Percentiles rank a stretch among this genome's conserved stretches.
phyloP scores from a whole-genome alignment of 2,329 filamentous ascomycete species.

The Fusarium pseudonygamai region DNA sequence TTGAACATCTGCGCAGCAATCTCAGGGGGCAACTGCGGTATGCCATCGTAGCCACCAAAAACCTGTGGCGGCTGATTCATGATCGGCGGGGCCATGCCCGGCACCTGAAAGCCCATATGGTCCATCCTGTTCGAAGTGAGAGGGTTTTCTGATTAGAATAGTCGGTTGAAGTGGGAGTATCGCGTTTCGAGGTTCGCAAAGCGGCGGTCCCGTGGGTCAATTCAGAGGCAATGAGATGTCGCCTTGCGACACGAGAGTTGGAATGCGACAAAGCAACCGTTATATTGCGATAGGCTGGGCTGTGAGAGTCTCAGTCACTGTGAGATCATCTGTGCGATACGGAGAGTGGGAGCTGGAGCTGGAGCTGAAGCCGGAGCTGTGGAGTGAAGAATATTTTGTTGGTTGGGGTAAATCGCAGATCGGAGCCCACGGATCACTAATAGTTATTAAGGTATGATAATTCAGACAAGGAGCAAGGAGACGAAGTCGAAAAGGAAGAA shows the following conservation, averaged over 20 bases:
- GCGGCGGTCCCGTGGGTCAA: slow-evolving; percentile 18
- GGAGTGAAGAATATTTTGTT: slow-evolving; percentile 26
- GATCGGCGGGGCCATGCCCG: slow-evolving; percentile 65
- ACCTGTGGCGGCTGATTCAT: slow-evolving; percentile 76
- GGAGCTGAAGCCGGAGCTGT: slow-evolving; percentile 3
- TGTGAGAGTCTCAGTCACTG: slow-evolving; percentile 12
- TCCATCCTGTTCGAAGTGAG: slow-evolving; percentile 46
- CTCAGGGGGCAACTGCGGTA: slow-evolving; percentile 65
- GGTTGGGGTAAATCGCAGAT: slow-evolving; percentile 32
- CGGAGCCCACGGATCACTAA: slow-evolving; percentile 30
- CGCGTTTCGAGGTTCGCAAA: slow-evolving; percentile 4
- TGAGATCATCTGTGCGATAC: not conserved
- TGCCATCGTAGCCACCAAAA: slow-evolving; percentile 72
- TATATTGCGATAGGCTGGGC: not conserved
- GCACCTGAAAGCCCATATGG: slow-evolving; percentile 67
- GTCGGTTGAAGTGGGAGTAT: not conserved
- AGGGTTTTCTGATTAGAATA: not conserved
- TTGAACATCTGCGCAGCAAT: slow-evolving; percentile 69
- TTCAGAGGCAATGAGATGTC: slow-evolving; percentile 11
- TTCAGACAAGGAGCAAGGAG: slow-evolving; percentile 22
- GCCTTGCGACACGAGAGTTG: slow-evolving; percentile 1
- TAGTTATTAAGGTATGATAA: slow-evolving; percentile 31
- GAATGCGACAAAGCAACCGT: not conserved
- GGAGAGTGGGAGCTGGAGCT: not conserved
- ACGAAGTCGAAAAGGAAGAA: slow-evolving; percentile 14